A percentile compares a stretch with the other conserved stretches of the same genome.
phyloP scores from a whole-genome alignment of 1,284 basidiomycete genomes.

The Cerrena zonata region DNA sequence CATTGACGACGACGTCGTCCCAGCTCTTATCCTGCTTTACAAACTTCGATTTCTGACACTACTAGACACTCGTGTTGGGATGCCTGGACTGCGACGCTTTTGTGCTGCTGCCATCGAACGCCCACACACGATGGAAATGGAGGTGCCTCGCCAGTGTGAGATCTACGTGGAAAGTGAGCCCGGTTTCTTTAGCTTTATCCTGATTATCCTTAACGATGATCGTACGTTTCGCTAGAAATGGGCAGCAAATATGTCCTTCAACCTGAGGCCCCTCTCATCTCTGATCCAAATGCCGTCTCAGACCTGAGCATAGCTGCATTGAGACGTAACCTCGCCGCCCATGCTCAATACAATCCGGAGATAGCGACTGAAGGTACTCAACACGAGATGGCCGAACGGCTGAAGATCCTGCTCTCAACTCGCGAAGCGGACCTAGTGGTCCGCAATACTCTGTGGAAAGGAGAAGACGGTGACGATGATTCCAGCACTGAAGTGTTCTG shows the following conservation, averaged over 20 bases:
- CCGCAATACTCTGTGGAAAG: conserved; percentile 37
- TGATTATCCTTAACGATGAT: conserved; percentile 1
- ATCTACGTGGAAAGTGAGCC: conserved; percentile 47
- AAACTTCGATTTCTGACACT: conserved; percentile 47
- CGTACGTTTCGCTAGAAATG: conserved; percentile 30
- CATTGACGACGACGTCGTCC: conserved; percentile 51
- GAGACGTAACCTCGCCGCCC: conserved; percentile 50
- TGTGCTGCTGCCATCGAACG: conserved; percentile 32
- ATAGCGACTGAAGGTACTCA: conserved; percentile 25
- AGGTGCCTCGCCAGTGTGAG: conserved; percentile 49
- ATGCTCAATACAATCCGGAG: conserved; percentile 30
- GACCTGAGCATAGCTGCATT: conserved; percentile 42
- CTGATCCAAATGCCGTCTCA: conserved; percentile 35
- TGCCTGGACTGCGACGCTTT: conserved; percentile 51
- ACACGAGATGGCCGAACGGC: conserved; percentile 26
- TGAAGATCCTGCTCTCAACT: conserved; percentile 32
- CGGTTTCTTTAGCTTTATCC: not conserved
- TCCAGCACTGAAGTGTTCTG: not conserved
- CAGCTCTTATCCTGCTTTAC: conserved; percentile 44
- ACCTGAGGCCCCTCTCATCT: conserved; percentile 44
- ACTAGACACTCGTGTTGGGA: conserved; percentile 46
- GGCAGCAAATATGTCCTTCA: conserved; percentile 42
- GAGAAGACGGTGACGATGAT: conserved; percentile 5
- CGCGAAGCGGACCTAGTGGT: conserved; percentile 47
- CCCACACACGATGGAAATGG: conserved; percentile 38